Percentiles rank a stretch among this genome's conserved stretches.
Conservation (phyloP, 139 green algal species). For the Volvox reticuliferus region DNA sequence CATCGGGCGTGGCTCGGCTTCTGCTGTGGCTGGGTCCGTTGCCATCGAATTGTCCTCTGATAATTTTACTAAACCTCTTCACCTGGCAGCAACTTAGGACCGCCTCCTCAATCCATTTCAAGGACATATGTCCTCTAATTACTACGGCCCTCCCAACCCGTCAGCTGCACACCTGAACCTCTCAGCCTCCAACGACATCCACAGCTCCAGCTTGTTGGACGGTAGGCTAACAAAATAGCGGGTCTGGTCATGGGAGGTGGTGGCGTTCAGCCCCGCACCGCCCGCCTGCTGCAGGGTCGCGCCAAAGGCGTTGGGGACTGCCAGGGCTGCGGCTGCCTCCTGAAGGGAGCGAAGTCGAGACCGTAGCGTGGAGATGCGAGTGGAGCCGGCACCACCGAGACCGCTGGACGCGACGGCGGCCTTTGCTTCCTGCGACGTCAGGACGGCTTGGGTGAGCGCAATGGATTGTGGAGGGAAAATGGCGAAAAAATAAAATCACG, state of each 20-base stretch:
- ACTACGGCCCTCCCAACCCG: not conserved
- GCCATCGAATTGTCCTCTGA: too few species aligned
- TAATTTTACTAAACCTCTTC: too few species aligned
- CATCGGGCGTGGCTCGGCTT: too few species aligned
- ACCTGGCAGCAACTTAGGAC: too few species aligned
- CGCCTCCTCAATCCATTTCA: too few species aligned
- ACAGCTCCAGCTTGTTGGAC: conserved; percentile 86
- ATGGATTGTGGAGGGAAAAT: too few species aligned
- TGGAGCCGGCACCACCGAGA: not conserved
- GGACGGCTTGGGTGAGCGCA: not conserved
- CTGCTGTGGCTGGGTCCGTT: too few species aligned
- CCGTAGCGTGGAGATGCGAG: conserved; percentile 15
- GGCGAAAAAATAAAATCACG: too few species aligned
- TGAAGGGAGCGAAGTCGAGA: conserved; percentile 22
- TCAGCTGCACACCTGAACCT: conserved; percentile 73
- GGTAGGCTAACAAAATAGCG: conserved; percentile 81
- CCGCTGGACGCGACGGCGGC: not conserved
- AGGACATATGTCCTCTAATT: too few species aligned
- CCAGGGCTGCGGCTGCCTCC: conserved; percentile 64
- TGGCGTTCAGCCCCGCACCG: conserved; percentile 90
- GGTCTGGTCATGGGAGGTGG: conserved; percentile 89
- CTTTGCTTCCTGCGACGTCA: not conserved
- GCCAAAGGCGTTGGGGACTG: conserved; percentile 86
- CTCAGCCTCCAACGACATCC: conserved; percentile 91
- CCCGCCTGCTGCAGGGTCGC: conserved; percentile 72